These are phyloP conservation scores for Mucor saturninus DNA, from an alignment of 371 early-diverging fungal genomes.

Conservation along the genomic window DNA sequence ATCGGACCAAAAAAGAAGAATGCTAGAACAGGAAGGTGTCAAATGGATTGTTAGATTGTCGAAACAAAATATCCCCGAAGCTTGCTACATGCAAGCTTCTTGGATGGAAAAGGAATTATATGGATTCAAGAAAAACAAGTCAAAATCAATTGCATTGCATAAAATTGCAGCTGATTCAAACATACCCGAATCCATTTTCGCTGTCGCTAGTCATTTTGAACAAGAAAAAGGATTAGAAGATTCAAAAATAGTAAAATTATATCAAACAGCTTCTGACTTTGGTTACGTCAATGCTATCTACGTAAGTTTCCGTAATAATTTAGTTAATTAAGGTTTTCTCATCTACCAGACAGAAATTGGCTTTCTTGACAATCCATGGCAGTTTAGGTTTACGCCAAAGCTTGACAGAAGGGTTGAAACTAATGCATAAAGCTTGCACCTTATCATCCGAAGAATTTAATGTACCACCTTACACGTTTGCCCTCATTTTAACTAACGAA, in stretches of 20 bases:
- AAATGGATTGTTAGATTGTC: constrained; percentile 76
- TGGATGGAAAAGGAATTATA: constrained; percentile 73
- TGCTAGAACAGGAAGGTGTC: constrained; percentile 61
- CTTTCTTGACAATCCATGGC: constrained; percentile 20
- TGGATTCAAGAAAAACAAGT: constrained; percentile 54
- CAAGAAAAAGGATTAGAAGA: constrained; percentile 49
- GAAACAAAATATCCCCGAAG: constrained; percentile 70
- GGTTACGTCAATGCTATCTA: constrained; percentile 72
- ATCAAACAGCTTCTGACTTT: constrained; percentile 71
- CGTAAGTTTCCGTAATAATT: constrained; percentile 38
- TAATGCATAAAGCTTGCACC: constrained; percentile 22
- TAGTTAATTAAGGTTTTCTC: not conserved
- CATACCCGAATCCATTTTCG: constrained; percentile 34
- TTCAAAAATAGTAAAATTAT: constrained; percentile 66
- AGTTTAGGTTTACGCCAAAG: constrained; percentile 18
- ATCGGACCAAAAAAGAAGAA: constrained; percentile 8
- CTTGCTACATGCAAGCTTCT: constrained; percentile 67
- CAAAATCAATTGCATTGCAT: constrained; percentile 48
- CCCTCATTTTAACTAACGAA: constrained; percentile 20
- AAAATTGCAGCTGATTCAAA: constrained; percentile 34
- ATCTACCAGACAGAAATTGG: constrained; percentile 23
- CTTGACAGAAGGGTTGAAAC: constrained; percentile 10
- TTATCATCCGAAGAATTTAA: constrained; percentile 15
- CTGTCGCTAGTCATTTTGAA: constrained; percentile 47
- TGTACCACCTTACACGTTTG: constrained; percentile 21